Base-by-base conservation (phyloP, 2,329 filamentous ascomycete species). In the Cordyceps sp. region DNA sequence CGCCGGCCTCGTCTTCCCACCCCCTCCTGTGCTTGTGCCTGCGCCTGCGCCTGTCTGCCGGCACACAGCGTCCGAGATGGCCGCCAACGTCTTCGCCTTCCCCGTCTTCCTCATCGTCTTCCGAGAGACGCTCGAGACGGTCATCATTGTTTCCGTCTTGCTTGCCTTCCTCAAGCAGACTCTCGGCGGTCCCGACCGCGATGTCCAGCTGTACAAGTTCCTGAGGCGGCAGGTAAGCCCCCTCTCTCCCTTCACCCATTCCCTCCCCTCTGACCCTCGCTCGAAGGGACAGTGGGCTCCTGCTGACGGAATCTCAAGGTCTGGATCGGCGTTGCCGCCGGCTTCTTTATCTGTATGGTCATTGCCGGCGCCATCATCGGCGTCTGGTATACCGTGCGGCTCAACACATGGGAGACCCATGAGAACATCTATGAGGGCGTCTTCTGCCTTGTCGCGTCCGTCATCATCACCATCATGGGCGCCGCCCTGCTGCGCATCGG, bases 71-170 rank as follows among this genome's bases (percentile, higher is more conserved):
- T 24, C 30, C 41, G 50, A 31, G 40, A 75, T 69, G 59, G 74
- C 76, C 50, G 64, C 67, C 37, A 17, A 78, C 49, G 73, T 85
- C 36, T 85, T 85, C 53, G 69, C 78, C 39, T 73, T 84, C 16
- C 79, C 78, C 41, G 72, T 93, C 34, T 93, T 93, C 61, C 86
- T 93, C 60, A 81, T 93, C 52, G 76, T 82, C 57, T 90, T 93
- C 52, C 75, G 85, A 48, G 85, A 93, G 58, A 73, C 74, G 26
- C 61, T 93, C 30, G 84, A 93, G 61, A 80, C 78, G 1, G 76
- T 70, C 46, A 84, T 93, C 47, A 81, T 93, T 44, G 73, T 92
- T 39, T 88, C 84, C 0, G 78, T 93, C n/a, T 62, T 93, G 22
- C 68, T 93, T 26, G 73, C 83, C 16, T 92, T 90, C 50, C 59